These are phyloP conservation scores for Teunomyces barrocoloradensis DNA, from an alignment of 805 yeast species.

Conservation along the genomic window DNA sequence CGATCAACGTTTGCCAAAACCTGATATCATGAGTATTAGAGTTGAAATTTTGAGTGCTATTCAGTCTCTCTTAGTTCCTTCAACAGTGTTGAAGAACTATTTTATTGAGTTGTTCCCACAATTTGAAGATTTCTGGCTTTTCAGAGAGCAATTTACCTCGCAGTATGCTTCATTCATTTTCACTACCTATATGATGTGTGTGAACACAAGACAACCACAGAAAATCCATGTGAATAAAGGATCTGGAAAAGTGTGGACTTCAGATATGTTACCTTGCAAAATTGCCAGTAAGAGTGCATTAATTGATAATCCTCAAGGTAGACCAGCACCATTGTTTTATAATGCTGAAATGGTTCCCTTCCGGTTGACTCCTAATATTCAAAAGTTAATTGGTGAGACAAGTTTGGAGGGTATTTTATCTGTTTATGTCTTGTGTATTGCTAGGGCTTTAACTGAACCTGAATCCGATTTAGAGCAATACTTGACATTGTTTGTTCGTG, in stretches of 20 bases:
- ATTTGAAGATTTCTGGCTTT: constrained; percentile 95
- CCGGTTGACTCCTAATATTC: constrained; percentile 94
- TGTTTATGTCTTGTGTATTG: constrained; percentile 78
- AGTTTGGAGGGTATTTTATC: constrained; percentile 89
- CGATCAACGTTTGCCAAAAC: constrained; percentile 90
- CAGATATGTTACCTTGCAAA: constrained; percentile 93
- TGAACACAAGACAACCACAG: constrained; percentile 89
- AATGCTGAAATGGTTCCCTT: constrained; percentile 94
- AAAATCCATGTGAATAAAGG: constrained; percentile 79
- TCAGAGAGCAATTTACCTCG: constrained; percentile 91
- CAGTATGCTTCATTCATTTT: constrained; percentile 93
- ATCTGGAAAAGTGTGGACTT: constrained; percentile 88
- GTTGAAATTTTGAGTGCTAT: constrained; percentile 90
- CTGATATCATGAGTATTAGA: constrained; percentile 83
- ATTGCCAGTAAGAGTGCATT: constrained; percentile 49
- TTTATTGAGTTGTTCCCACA: constrained; percentile 66
- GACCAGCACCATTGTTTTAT: constrained; percentile 79
- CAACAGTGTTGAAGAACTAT: constrained; percentile 75
- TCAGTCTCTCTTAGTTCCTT: constrained; percentile 83
- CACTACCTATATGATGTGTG: constrained; percentile 91
- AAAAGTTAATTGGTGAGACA: constrained; percentile 89
- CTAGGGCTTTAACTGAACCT: constrained; percentile 85
- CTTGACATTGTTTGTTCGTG: constrained; percentile 90
- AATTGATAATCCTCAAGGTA: constrained; percentile 38
- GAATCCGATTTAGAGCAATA: constrained; percentile 90